Percentiles rank a stretch among this genome's conserved stretches.
These are phyloP conservation scores for Cladophialophora carrionii DNA, from an alignment of 2,329 filamentous ascomycete species.

Conservation along the genomic window DNA sequence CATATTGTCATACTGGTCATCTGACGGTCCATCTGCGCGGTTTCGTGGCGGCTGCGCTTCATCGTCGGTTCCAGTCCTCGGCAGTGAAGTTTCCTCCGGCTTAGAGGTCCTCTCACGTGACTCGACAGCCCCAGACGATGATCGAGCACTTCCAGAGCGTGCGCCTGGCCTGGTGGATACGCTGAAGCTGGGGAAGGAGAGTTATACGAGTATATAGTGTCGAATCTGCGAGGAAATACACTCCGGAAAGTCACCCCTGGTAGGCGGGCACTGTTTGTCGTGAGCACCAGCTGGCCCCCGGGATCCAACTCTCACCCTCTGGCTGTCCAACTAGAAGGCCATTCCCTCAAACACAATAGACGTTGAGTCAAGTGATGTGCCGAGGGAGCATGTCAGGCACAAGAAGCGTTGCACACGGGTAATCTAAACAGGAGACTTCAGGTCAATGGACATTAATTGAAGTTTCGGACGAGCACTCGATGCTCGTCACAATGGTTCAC, in stretches of 20 bases:
- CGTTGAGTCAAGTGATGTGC: not conserved
- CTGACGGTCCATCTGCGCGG: not conserved
- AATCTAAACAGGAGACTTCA: not conserved
- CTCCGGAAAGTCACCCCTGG: not conserved
- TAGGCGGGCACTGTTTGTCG: not conserved
- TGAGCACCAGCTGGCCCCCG: not conserved
- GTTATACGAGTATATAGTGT: not conserved
- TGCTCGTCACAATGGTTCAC: not conserved
- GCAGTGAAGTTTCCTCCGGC: not conserved
- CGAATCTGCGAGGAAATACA: not conserved
- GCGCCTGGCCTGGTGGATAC: too few species aligned
- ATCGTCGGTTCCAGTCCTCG: not conserved
- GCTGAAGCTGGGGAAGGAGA: not conserved
- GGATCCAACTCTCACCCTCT: not conserved
- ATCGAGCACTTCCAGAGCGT: not conserved
- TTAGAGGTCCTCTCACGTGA: not conserved
- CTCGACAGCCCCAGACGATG: not conserved
- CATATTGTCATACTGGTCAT: not conserved
- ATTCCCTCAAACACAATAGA: not conserved
- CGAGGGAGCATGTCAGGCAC: not conserved
- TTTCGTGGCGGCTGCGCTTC: not conserved
- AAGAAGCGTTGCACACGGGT: not conserved
- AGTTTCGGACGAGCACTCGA: not conserved
- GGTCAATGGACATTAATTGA: not conserved
- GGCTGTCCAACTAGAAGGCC: not conserved